Evolutionary conservation across 1,139 yeast genomes (phyloP), one percentile per base, ranked within the genome.

Genomic region (Pichia sp.): DNA sequence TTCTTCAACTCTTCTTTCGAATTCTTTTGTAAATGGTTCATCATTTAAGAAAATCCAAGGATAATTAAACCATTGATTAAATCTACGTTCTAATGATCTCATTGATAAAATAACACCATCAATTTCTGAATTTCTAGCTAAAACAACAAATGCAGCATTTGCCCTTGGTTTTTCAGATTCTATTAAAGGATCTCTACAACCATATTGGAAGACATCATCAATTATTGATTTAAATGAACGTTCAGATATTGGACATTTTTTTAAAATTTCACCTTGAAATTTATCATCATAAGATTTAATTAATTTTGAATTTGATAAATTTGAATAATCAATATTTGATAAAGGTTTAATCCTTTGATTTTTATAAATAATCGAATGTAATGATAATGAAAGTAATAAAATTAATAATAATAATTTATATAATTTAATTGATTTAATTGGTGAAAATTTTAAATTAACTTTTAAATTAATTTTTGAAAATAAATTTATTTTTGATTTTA

Each of bases 41-140:
- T 90, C 87, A 60, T 89, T 90, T 35, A 90, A 63, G 55, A 90
- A 86, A 2, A 86, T 82, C 80, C 94, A 90, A 0, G 96, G 96
- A 61, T 90, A 90, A 53, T 82, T 74, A 62, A 73, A 90, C 92
- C 95, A 87, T 53, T 87, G 87, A 61, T 90, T 90, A 66, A 87
- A 90, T 57, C 85, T 94, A 28, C 87, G 70, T 60, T 90, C 97
- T 40, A 90, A 62, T 3, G 89, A 79, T 22, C 70, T 65, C 73
- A 89, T 79, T 3, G 92, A 80, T 42, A 73, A 68, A 3, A 84
- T 56, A 2, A 86, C 94, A 4, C 82, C 92, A 4, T 74, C 70
- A 1, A 86, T 54, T 55, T 89, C 97, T 4, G 74, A 65, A 58
- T 89, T 87, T 48, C 96, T 67, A 0, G 95, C 87, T 43, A 89